Evolutionary conservation across 2,329 filamentous ascomycete species (phyloP), one percentile per base, ranked within the genome.

Genomic region (Alternaria longipes): DNA sequence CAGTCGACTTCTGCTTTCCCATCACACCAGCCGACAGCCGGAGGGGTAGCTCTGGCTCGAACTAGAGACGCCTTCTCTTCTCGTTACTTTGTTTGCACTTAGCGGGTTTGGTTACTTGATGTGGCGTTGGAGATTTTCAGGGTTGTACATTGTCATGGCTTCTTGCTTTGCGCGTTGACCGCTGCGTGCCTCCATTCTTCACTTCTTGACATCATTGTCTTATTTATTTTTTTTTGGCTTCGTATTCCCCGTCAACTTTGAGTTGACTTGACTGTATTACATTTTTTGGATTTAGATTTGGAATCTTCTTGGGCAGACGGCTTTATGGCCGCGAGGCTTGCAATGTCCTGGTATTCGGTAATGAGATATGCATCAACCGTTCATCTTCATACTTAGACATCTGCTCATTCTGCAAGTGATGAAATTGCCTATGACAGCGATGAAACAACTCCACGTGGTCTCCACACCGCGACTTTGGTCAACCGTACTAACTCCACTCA

Each of bases 1-100:
- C 79, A 11, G 75, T 81, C 63, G 79, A 80, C 68, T 81, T 79
- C 64, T 75, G 74, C 41, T 79, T 78, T 63, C 72, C 76, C 8
- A 70, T 66, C n/a, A 76, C 74, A 24, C 74, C 74, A 5, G 66
- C 69, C 20, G 52, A 57, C n/a, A 60, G 58, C 32, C 46, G 54
- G 24, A 57, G 58, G 28, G 58, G 46, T 30, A 52, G 58, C 32
- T 34, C 54, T 18, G 45, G 58, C 32, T 34, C 54, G 8, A 57
- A 53, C 41, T 60, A 56, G 28, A 32, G 14, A 16, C 14, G 7
- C 32, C 12, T 26, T 26, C 56, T 61, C 40, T 50, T 6, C 56
- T 62, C 63, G 32, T 50, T 64, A 60, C 69, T 66, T 64, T 73
- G 63, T 60, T 22, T 72, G 72, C 70, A 73, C 73, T 73, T 73